phyloP scores from a whole-genome alignment of 2,329 filamentous ascomycete genomes.

The Aspergillus ochraceoroseus region DNA sequence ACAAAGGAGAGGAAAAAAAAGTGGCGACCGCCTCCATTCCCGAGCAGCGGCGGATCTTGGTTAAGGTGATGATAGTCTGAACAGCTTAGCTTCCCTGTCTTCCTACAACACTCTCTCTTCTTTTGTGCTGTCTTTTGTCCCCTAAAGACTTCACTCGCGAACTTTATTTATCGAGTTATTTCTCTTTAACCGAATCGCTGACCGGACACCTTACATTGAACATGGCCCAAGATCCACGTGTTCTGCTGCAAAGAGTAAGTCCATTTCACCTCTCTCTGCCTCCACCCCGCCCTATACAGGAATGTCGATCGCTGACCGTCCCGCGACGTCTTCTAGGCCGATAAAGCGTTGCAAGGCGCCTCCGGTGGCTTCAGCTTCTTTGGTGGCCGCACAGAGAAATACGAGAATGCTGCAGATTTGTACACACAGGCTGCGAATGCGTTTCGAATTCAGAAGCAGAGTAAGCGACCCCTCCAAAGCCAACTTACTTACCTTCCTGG shows the following conservation, averaged over 20 bases:
- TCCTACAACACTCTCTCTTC: neutral
- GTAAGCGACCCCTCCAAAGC: conserved; percentile 46
- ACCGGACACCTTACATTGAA: conserved; percentile 19
- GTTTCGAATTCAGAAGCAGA: conserved; percentile 80
- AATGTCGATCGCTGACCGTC: conserved; percentile 30
- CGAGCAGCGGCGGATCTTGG: neutral
- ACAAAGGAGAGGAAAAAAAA: neutral
- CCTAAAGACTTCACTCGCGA: neutral
- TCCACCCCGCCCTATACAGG: conserved; percentile 16
- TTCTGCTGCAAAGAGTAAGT: conserved; percentile 69
- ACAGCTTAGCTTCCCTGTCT: neutral
- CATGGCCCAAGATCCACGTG: conserved; percentile 74
- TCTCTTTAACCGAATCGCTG: neutral
- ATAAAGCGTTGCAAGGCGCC: conserved; percentile 72
- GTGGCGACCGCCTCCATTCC: neutral
- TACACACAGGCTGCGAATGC: conserved; percentile 87
- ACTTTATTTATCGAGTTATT: neutral
- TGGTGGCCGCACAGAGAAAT: conserved; percentile 79
- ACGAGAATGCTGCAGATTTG: conserved; percentile 79
- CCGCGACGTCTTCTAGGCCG: conserved; percentile 58
- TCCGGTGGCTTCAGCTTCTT: conserved; percentile 84
- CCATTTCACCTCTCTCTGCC: conserved; percentile 7
- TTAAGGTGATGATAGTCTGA: neutral
- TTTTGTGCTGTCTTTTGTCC: neutral
- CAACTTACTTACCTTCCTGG: neutral